phyloP scores from a whole-genome alignment of 768 basidiomycete species.

The Lyophyllum atratum region DNA sequence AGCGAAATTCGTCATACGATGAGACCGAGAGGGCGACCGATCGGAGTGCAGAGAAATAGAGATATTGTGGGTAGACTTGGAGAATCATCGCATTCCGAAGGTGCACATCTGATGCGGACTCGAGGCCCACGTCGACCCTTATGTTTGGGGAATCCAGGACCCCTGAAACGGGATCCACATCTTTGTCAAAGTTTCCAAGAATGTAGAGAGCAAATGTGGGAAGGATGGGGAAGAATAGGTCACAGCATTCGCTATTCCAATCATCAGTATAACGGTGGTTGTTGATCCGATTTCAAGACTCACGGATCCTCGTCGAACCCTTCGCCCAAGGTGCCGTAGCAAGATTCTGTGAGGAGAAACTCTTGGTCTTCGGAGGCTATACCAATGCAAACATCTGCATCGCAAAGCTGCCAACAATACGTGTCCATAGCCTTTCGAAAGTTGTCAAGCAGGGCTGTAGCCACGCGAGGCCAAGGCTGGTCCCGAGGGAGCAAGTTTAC shows the following conservation, averaged over 20 bases:
- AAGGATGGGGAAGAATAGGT: slow-evolving; percentile 57
- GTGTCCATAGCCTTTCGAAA: slow-evolving; percentile 37
- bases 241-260: slow-evolving; percentile 41
- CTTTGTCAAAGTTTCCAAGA: slow-evolving; percentile 34
- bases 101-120: slow-evolving; percentile 58
- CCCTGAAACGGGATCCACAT: slow-evolving; percentile 14
- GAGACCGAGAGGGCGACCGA: slow-evolving; percentile 53
- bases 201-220: slow-evolving; percentile 58
- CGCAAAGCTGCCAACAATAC: slow-evolving; percentile 50
- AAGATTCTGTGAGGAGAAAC: slow-evolving; percentile 54
- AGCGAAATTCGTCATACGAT: slow-evolving; percentile 59
- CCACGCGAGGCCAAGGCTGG: slow-evolving; percentile 1
- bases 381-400: slow-evolving; percentile 56
- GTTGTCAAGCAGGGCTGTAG: slow-evolving; percentile 18
- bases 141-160: slow-evolving; percentile 22
- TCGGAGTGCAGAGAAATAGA: slow-evolving; percentile 56
- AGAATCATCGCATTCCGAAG: slow-evolving; percentile 61
- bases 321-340: slow-evolving; percentile 56
- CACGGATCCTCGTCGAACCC: slow-evolving; percentile 44
- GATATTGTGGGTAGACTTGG: slow-evolving; percentile 47
- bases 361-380: slow-evolving; percentile 56
- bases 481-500: neutral
- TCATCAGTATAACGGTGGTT: neutral
- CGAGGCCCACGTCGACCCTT: slow-evolving; percentile 49
- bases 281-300: neutral